These are phyloP conservation scores for Scopulariopsis brevicaulis DNA, from an alignment of 2,329 filamentous ascomycete genomes.

Conservation along the genomic window DNA sequence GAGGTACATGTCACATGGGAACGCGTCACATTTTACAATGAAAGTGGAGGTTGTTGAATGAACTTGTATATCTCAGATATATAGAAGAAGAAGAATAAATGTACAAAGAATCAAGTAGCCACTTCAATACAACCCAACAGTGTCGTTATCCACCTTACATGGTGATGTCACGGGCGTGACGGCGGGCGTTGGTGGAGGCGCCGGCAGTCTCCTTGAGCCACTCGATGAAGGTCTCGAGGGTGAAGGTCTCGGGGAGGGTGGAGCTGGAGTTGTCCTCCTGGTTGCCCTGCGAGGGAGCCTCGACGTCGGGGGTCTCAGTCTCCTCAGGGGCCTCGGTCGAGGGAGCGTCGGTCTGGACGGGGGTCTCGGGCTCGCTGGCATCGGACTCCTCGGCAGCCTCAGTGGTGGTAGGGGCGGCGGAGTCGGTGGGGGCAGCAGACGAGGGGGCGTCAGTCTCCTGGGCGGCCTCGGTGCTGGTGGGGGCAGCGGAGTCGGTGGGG, in stretches of 20 bases:
- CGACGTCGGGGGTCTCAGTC: background rate
- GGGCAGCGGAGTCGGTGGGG: background rate
- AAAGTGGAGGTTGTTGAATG: background rate
- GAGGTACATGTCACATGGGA: too few relatives aligned
- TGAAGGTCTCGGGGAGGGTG: slow-evolving; percentile 6
- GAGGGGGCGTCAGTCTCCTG: background rate
- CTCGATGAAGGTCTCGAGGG: slow-evolving; percentile 6
- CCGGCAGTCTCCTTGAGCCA: slow-evolving; percentile 1
- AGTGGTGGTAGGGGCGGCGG: background rate
- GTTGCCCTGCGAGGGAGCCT: background rate
- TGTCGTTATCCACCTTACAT: background rate
- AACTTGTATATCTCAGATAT: slow-evolving; percentile 1
- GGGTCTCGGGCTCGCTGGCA: background rate
- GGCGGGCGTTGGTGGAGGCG: background rate
- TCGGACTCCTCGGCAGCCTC: background rate
- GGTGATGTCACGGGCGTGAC: slow-evolving; percentile 1
- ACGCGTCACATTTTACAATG: background rate
- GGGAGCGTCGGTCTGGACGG: background rate
- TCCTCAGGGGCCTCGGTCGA: background rate
- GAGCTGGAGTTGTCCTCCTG: background rate
- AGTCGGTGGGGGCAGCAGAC: background rate
- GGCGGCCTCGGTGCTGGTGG: background rate
- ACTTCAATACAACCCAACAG: background rate
- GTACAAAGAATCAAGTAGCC: background rate
- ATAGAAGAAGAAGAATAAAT: background rate